Evolutionary conservation across 345 rosid species (phyloP), one percentile per base, ranked within the genome.

Genomic region (Anastatica hierochuntica): DNA sequence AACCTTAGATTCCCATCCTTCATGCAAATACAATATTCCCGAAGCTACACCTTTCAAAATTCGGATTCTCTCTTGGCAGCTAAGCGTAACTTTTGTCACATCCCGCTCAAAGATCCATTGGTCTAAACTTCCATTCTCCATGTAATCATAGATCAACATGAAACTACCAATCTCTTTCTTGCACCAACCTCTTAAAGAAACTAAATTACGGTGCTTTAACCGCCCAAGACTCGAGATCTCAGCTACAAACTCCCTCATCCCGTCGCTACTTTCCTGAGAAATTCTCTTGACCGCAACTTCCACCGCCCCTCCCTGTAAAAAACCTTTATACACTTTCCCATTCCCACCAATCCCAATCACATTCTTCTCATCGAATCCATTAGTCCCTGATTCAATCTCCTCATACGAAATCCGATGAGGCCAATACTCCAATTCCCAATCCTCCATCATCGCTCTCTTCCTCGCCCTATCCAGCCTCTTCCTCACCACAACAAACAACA

Each of bases 381-480:
- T 70, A 14, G 90, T 81, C 2, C 84, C 82, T 0, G 78, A 67
- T 16, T 78, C 82, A 4, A 83, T 79, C 62, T 90, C 80, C 45
- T 73, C 76, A 26, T 76, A 79, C 1, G 74, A 20, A 5, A 83
- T 72, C 59, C 82, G 14, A 16, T 90, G 88, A 0, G 97, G 94
- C 95, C 97, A 85, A 52, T 85, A 90, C 71, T 90, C 94, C 73
- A 78, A 64, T 54, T 90, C 97, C 94, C 94, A 90, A 4, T 76
- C 84, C 60, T 90, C 95, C 79, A 80, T 79, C 47, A 66, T 75
- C 1, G 73, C 92, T 56, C 73, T 75, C 67, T 72, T 78, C 61
- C 70, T 66, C 0, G 70, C 81, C 24, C 3, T 77, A 46, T 63
- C 77, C 62, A 76, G 66, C 30, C 49, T 60, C 70, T 48, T 79